Base-by-base conservation (phyloP, 306 rosid species). In the Fagus sylvatica region DNA sequence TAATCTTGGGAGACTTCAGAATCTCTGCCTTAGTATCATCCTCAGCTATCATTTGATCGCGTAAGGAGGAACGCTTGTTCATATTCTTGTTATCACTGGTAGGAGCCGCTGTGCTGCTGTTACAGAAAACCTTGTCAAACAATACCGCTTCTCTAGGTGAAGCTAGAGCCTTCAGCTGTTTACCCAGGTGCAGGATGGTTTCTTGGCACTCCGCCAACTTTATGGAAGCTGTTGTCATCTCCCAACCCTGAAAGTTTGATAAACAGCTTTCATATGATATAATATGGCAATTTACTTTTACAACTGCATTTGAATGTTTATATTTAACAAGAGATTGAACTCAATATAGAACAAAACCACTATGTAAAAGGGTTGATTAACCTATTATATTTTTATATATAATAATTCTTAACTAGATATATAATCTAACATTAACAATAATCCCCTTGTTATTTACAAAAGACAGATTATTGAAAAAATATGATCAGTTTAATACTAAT, bases 201-300 rank as follows among this genome's bases (percentile, higher is more conserved):
- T 90, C 94, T 86, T 93, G 97, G 81, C 96, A 90, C 83, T 93
- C 97, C 8, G 93, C 91, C 81, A 92, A 74, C 91, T 90, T 92
- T 39, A 89, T 81, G 28, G 97, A 92, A 74, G 96, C 92, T 78
- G 93, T 80, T 70, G 92, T 92, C 68, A 92, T 87, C 91, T 90
- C 92, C 93, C 96, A 90, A n/a, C 91, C 93, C 97, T 92, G 86
- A 55, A 72, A 53, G 48, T 77, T 76, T 0, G 32, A 39, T 9
- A 66, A 39, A 66, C 22, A 7, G 17, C 6, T 66, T 37, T 65
- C 9, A 39, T n/a, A 39, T 39, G 71, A 66, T 4, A 66, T 16
- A 39, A 40, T 36, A 36, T 64, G 37, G 71, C 19, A 37, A 65
- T 65, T 16, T 17, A 8, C 70, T 65, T 33, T 69, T 46, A 75